Evolutionary conservation across 129 eudicot genomes (phyloP), one percentile per base, ranked within the genome.

Genomic region (Chrysanthemum lavandulifolium): DNA sequence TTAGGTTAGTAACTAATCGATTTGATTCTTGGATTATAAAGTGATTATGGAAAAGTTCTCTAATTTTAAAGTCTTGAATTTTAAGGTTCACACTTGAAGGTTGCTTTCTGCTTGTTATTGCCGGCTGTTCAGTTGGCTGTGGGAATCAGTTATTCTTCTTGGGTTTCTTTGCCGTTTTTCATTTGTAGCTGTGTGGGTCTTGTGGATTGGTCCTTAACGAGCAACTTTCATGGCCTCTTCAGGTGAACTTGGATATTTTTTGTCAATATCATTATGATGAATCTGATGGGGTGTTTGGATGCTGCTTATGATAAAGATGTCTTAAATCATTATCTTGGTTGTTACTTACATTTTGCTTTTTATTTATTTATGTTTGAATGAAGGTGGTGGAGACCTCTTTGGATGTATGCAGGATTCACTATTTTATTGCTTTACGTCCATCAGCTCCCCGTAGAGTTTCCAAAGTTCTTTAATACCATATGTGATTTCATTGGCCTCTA

Each of bases 321-420:
- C 31, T 45, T 57, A 15, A 18, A 56, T 5, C 50, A 56, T 70
- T 51, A 23, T 57, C 8, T 19, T 11, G 12, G 13, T 53, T 36
- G 57, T 51, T 13, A 52, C 67, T 78, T 50, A 78, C 67, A 78
- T 65, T 64, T 76, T 79, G 79, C 76, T 65, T 61, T 75, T 48
- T 66, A 67, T 71, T 31, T 77, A 36, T 73, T 56, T 75, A 67
- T 18, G 23, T 82, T 73, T 71, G 49, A 10, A 68, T 79, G 80
- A 79, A 85, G 89, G 84, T 85, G 89, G 89, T 82, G 86, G 89
- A 82, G 81, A 77, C 77, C 65, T 79, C 89, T 85, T 82, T 85
- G 79, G 84, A 16, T 82, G 43, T 85, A 85, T 79, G 82, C 84
- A 29, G 86, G 89, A 73, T 79, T 79, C 47, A 79, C 55, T 71